Evolutionary conservation across 306 rosid species (phyloP), one percentile per base, ranked within the genome.

Genomic region (Rosa lucieae): DNA sequence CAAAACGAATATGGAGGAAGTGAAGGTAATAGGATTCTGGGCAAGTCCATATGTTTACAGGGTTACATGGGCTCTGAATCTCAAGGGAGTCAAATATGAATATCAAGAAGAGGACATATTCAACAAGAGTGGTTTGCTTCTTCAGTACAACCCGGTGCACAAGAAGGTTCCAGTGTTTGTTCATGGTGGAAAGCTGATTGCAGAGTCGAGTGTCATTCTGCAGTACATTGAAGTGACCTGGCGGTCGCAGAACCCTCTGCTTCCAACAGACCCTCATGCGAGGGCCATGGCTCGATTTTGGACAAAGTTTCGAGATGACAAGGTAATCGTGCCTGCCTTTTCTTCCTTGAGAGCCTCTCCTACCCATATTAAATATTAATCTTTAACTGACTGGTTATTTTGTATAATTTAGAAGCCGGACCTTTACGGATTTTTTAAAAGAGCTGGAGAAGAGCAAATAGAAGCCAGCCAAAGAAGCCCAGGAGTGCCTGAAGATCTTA

Each of bases 1-100:
- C 10, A 1, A 20, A 10, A 26, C 39, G 8, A 8, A 9, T 2
- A 79, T 79, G 82, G 77, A 72, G 43, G 82, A 62, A 48, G 82
- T 61, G 52, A 72, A 37, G 77, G 72, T 72, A 0, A 13, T 61
- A 26, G 77, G 82, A 40, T 71, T 58, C 23, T 72, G 72, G 77
- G 0, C 53, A 18, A 79, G 77, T 48, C 55, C 82, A 59, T 72
- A 8, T 2, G 20, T 23, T 48, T 21, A 72, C 63, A 79, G 77
- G 49, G 77, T 72, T 7, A 71, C 2, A 0, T 79, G 82, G 72
- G 77, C 77, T 71, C 72, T 79, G 71, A 61, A 79, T 3, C 77
- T 79, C 51, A 79, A 61, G 77, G 77, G 53, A 2, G 14, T 79
- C 20, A 15, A 37, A 23, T 61, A 58, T 48, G 53, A 61, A 9